phyloP scores from a whole-genome alignment of 805 yeast genomes.

The Candida namnaoensis region DNA sequence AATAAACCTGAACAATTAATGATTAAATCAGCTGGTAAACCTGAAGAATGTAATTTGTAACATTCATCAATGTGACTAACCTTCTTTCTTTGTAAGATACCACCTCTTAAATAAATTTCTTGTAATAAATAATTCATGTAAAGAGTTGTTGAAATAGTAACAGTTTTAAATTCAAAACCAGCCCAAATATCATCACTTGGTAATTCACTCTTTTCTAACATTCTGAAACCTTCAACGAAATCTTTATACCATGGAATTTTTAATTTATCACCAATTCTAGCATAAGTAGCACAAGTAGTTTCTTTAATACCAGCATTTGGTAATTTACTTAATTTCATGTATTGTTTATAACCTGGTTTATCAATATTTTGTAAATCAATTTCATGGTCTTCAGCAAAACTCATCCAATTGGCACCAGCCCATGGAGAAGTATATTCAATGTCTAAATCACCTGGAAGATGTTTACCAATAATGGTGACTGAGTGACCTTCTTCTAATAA shows the following conservation, averaged over 20 bases:
- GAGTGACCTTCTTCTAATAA: slow-evolving; percentile 30
- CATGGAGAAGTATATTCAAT: slow-evolving; percentile 53
- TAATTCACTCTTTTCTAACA: slow-evolving; percentile 26
- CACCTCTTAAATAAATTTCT: slow-evolving; percentile 37
- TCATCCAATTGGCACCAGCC: slow-evolving; percentile 69
- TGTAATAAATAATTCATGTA: slow-evolving; percentile 46
- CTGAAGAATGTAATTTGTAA: slow-evolving; percentile 27
- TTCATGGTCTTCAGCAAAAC: slow-evolving; percentile 41
- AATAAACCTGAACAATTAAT: slow-evolving; percentile 52
- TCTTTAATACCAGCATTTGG: slow-evolving; percentile 41
- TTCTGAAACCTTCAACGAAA: slow-evolving; percentile 30
- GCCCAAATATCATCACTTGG: slow-evolving; percentile 21
- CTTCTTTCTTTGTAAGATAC: slow-evolving; percentile 32
- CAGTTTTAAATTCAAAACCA: slow-evolving; percentile 43
- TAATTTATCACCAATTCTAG: slow-evolving; percentile 7
- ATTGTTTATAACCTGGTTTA: slow-evolving; percentile 36
- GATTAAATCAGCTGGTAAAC: slow-evolving; percentile 35
- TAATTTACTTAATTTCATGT: slow-evolving; percentile 36
- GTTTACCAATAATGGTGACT: slow-evolving; percentile 33
- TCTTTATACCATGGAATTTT: slow-evolving; percentile 41
- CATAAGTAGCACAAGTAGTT: slow-evolving; percentile 11
- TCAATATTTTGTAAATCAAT: slow-evolving; percentile 32
- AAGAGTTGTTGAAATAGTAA: slow-evolving; percentile 49
- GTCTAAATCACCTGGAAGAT: slow-evolving; percentile 49
- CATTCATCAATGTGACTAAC: slow-evolving; percentile 42